Percentiles rank a stretch among this genome's conserved stretches.
These are phyloP conservation scores for Diplodia mutila DNA, from an alignment of 2,329 filamentous ascomycete species.

Conservation along the genomic window DNA sequence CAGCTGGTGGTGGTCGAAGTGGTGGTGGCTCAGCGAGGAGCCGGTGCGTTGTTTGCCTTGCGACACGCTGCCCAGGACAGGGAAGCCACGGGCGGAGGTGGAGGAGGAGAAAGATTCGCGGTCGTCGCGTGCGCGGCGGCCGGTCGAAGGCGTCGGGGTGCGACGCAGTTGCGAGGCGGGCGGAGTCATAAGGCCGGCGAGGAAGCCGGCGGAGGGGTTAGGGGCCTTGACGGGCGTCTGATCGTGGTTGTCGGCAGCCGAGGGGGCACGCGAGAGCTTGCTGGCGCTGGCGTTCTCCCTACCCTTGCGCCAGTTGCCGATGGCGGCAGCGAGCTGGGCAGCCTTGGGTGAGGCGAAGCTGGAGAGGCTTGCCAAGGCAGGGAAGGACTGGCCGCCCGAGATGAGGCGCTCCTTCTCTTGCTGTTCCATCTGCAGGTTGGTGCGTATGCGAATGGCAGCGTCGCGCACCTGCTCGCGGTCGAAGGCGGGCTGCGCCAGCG, in stretches of 20 bases:
- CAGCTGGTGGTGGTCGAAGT: conserved; percentile 17
- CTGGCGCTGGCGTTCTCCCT: conserved; percentile 53
- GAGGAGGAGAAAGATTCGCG: conserved; percentile 37
- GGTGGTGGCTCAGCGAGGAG: background rate
- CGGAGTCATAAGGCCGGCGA: conserved; percentile 86
- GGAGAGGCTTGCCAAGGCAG: conserved; percentile 76
- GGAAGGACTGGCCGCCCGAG: conserved; percentile 64
- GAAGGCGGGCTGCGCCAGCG: conserved; percentile 73
- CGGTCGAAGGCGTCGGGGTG: conserved; percentile 32
- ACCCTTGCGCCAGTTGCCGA: conserved; percentile 88
- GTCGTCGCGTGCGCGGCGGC: conserved; percentile 29
- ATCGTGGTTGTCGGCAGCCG: background rate
- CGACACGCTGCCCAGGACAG: conserved; percentile 31
- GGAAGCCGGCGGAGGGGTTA: conserved; percentile 62
- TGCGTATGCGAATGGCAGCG: conserved; percentile 87
- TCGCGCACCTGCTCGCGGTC: conserved; percentile 82
- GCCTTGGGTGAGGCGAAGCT: conserved; percentile 80
- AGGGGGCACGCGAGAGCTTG: conserved; percentile 34
- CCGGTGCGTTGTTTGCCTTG: conserved; percentile 27
- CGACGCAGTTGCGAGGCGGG: conserved; percentile 65
- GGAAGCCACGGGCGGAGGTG: conserved; percentile 23
- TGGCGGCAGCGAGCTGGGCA: conserved; percentile 92
- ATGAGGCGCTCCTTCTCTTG: conserved; percentile 88
- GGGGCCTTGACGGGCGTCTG: conserved; percentile 59
- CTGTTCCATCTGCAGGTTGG: conserved; percentile 97